Evolutionary conservation across 2,329 filamentous ascomycete species (phyloP), one percentile per base, ranked within the genome.

Genomic region (Xylariaceae sp.): DNA sequence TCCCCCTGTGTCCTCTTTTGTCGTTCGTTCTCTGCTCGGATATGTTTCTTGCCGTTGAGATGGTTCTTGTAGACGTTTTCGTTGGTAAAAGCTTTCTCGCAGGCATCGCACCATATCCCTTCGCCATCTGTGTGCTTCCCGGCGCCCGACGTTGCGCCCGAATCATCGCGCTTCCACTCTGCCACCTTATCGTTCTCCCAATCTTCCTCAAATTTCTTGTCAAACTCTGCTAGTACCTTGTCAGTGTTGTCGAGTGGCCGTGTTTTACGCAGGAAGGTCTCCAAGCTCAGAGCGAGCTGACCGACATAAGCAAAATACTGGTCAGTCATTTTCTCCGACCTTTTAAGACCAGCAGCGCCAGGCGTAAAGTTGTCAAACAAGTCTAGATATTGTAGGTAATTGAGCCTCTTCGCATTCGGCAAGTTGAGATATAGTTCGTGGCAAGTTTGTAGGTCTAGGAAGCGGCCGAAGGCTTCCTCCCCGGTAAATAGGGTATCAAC

Each of bases 401-500:
- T 87, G 42, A 94, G 74, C 51, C 92, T 83, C 72, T 95, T 95
- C 26, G 91, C 84, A 50, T 88, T 86, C 2, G 90, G 88, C 6
- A 99, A 78, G 68, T 99, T 99, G 57, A 96, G 79, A 68, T 91
- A 99, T 11, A 87, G 79, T 67, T 97, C 92, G 71, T 97, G 91
- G 62, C 85, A 82, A 40, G 78, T 81, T 19, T 87, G 92, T 46
- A 99, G 74, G 70, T 99, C 94, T 66, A 99, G 88, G 72, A 89
- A 99, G 63, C 90, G 87, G 43, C 94, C 94, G 66, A 88, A 96
- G 0, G 87, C 87, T 71, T 99, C 94, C 72, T 99, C 95, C 58
- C 94, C 94, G 0, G 91, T 95, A 72, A 99, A 99, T 76, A 97
- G 87, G 55, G 84, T 84, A 67, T 97, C 92, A 47, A 96, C 86